Percentiles rank a stretch among this genome's conserved stretches.
phyloP scores from a whole-genome alignment of 2,329 filamentous ascomycete species.

The Blastomyces gilchristii region DNA sequence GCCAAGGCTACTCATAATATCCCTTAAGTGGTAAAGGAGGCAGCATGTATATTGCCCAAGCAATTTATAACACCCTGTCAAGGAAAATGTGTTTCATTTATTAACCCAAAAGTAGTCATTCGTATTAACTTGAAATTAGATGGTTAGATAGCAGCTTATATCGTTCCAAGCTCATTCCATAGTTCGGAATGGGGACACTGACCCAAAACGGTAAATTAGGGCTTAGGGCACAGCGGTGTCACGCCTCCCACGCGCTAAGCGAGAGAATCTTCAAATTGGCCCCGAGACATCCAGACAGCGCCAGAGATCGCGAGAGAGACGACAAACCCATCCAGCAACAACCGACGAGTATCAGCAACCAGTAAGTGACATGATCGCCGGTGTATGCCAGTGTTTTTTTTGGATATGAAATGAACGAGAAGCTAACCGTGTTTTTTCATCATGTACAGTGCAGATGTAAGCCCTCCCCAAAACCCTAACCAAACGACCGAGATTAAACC shows the following conservation, averaged over 20 bases:
- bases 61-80: neutral
- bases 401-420: slow-evolving; percentile 5
- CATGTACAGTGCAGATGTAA: slow-evolving; percentile 77
- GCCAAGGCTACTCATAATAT: too few relatives aligned
- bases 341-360: slow-evolving; percentile 36
- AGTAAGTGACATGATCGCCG: slow-evolving; percentile 30
- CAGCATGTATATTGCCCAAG: neutral
- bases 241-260: slow-evolving; percentile 34
- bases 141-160: too few relatives aligned
- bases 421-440: slow-evolving; percentile 34
- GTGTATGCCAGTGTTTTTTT: slow-evolving; percentile 6
- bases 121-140: neutral
- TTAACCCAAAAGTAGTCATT: neutral
- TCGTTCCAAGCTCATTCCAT: too few relatives aligned
- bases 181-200: neutral
- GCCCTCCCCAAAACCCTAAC: slow-evolving; percentile 30
- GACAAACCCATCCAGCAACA: slow-evolving; percentile 31
- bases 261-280: slow-evolving; percentile 34
- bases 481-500: slow-evolving; percentile 19
- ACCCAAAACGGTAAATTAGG: slow-evolving; percentile 23
- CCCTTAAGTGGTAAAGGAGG: too few relatives aligned
- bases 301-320: slow-evolving; percentile 24
- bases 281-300: slow-evolving; percentile 19
- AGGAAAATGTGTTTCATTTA: neutral
- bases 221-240: slow-evolving; percentile 28